Base-by-base conservation (phyloP, 768 basidiomycete species). In the Phanerodontia chrysosporium region DNA sequence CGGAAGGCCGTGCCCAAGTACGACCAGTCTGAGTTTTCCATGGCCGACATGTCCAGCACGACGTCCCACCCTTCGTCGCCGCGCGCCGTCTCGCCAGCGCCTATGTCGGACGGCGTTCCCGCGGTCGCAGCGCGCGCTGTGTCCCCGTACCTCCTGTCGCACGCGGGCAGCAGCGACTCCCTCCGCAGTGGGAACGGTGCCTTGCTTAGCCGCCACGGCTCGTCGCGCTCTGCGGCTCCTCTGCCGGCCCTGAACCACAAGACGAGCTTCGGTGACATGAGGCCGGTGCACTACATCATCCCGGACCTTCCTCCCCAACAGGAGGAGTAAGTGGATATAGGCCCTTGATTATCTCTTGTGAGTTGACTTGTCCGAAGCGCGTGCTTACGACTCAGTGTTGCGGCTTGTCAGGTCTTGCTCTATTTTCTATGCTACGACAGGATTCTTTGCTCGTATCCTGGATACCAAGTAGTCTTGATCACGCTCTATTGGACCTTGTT, bases 241-340 rank as follows among this genome's bases (percentile, higher is more conserved):
- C 13, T 63, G 25, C 55, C 64, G 55, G 36, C 39, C 29, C 53
- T 70, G 42, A 67, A 58, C 27, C 68, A 67, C 45, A 67, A 70
- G 63, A 39, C 60, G 25, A 70, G 69, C 60, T 69, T 66, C 44
- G 68, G 68, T 30, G 61, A 64, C 29, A 64, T 64, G 63, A 59
- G 64, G 29, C 64, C 62, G 49, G 64, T 70, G 65, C 69, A 66
- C 53, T 66, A 68, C 51, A 49, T 70, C 53, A 66, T 63, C 2
- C 62, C 69, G 22, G 69, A 70, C 39, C 58, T 66, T 48, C 69
- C 69, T 16, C 61, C 62, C 21, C 60, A 39, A 18, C 55, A 51
- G 30, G 21, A 49, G 49, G 49, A 57, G 13, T 59, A 35, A 48
- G 30, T 22, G 7, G 49, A 45, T 45, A 45, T 45, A 24, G n/a